phyloP scores from a whole-genome alignment of 805 yeast species.

The Metschnikowia amazonensis region DNA sequence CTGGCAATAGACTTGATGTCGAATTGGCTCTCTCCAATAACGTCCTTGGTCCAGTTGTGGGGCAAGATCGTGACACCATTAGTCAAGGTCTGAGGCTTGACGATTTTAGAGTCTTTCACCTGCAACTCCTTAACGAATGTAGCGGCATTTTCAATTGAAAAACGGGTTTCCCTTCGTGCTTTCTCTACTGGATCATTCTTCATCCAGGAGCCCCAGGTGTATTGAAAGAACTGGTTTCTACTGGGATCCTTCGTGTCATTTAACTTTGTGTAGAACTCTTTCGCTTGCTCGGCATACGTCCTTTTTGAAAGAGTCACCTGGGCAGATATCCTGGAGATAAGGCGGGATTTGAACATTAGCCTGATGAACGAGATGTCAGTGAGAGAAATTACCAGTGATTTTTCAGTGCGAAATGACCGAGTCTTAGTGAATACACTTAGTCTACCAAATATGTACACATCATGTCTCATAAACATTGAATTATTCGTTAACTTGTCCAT shows the following conservation, averaged over 20 bases:
- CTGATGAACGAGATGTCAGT: background rate
- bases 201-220: conserved; percentile 96
- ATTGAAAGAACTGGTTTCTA: conserved; percentile 72
- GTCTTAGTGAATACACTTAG: background rate
- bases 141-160: conserved; percentile 75
- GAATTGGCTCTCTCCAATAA: conserved; percentile 43
- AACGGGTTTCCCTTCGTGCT: conserved; percentile 70
- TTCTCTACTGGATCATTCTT: conserved; percentile 72
- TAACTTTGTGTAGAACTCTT: conserved; percentile 50
- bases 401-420: conserved; percentile 1
- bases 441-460: background rate
- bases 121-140: conserved; percentile 47
- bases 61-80: conserved; percentile 44
- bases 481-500: background rate
- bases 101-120: conserved; percentile 24
- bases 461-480: background rate
- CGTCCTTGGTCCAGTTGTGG: conserved; percentile 42
- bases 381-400: background rate
- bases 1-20: conserved; percentile 68
- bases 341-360: conserved; percentile 3
- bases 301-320: background rate
- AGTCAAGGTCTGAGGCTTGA: conserved; percentile 37
- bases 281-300: conserved; percentile 22
- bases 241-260: conserved; percentile 63
- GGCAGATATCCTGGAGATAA: background rate